Evolutionary conservation across 2,329 filamentous ascomycete species (phyloP), one percentile per base, ranked within the genome.

Genomic region (Ilyonectria mors-panacis): DNA sequence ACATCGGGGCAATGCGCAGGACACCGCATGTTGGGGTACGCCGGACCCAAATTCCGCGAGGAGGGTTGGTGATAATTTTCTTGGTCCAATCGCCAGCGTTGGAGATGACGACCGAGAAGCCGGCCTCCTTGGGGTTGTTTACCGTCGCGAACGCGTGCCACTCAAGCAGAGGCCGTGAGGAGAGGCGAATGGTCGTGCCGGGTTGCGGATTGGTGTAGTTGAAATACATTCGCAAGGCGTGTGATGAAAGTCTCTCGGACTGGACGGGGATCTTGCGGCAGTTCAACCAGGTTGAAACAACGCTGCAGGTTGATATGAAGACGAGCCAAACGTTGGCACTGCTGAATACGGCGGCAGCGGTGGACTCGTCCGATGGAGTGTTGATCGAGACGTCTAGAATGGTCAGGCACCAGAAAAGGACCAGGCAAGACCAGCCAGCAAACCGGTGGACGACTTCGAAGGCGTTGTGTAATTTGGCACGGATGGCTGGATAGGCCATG

Each of bases 111-210:
- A 91, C 82, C 0, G 89, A 92, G 79, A 90, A 93, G 17, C 86
- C 89, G 2, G 23, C 30, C 9, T 69, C 63, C 23, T 79, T 78
- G 1, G 86, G 83, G 68, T 88, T 85, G 2, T 90, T 88, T 63
- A 93, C 91, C 0, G 89, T 89, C 28, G 91, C 92, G 75, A 94
- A 94, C 2, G 88, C 85, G 78, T 94, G 92, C 84, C 90, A 92
- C 78, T 94, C 91, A 4, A 84, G 80, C 21, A 92, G 81, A 0
- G 91, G 91, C 4, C 84, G 83, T 48, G 87, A 85, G 4, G 90
- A 86, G 9, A 93, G 81, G 23, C 89, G 86, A n/a, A 73, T 71
- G 10, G 92, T 83, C 9, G 61, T 75, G 7, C 61, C 76, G 21
- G 62, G 84, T 80, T 72, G 65, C 6, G 88, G 86, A 21, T 85